Evolutionary conservation across 2,329 filamentous ascomycete genomes (phyloP).

Genomic region (Endoconidiophora laricicola): DNA sequence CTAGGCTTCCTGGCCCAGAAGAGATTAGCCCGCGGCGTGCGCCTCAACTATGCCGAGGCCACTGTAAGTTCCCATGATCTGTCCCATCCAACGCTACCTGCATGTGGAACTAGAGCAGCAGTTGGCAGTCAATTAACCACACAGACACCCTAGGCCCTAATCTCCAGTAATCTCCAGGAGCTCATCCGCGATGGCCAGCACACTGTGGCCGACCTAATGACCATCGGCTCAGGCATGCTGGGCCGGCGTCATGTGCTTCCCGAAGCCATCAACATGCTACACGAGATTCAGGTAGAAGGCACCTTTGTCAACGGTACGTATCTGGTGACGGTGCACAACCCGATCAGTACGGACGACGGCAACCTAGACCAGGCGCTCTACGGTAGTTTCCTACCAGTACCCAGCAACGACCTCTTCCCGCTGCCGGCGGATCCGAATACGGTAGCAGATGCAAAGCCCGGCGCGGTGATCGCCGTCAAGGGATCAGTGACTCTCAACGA

Average conservation of each 20-base stretch:
- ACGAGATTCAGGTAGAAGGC: slow-evolving; percentile 82
- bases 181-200: slow-evolving; percentile 93
- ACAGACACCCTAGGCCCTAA: slow-evolving; percentile 43
- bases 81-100: neutral
- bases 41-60: slow-evolving; percentile 80
- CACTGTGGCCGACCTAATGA: slow-evolving; percentile 84
- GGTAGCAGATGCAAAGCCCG: slow-evolving; percentile 51
- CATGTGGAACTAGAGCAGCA: slow-evolving; percentile 9
- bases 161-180: slow-evolving; percentile 83
- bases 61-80: slow-evolving; percentile 35
- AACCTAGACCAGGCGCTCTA: slow-evolving; percentile 78
- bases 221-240: slow-evolving; percentile 77
- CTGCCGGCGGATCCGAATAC: slow-evolving; percentile 28
- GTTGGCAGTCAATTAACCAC: neutral
- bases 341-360: slow-evolving; percentile 71
- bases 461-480: slow-evolving; percentile 59
- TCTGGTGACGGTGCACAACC: slow-evolving; percentile 84
- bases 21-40: slow-evolving; percentile 71
- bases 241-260: slow-evolving; percentile 83
- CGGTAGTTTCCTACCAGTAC: slow-evolving; percentile 76
- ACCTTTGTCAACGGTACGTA: slow-evolving; percentile 86
- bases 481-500: slow-evolving; percentile 54
- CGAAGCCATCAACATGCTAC: slow-evolving; percentile 59
- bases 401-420: slow-evolving; percentile 50
- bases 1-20: slow-evolving; percentile 75